Conservation (phyloP, 768 basidiomycete genomes). For the Kwoniella bestiolae region DNA sequence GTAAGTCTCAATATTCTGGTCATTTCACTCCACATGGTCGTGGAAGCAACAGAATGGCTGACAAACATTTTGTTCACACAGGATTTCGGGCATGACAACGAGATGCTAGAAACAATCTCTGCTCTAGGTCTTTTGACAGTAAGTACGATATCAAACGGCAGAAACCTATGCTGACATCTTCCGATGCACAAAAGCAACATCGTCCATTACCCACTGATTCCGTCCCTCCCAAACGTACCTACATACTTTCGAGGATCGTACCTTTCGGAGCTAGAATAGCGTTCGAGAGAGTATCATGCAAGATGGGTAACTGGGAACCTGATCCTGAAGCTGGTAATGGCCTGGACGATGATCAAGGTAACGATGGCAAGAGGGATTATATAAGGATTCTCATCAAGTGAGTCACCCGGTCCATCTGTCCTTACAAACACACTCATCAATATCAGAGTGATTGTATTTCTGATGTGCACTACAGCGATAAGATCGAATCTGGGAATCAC, state of each 20-base stretch:
- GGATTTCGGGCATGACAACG: slow-evolving; percentile 86
- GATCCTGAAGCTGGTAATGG: slow-evolving; percentile 34
- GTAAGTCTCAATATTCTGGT: slow-evolving; percentile 24
- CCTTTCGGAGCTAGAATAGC: slow-evolving; percentile 78
- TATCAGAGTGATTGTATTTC: neutral
- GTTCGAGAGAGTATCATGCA: slow-evolving; percentile 66
- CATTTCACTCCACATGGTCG: slow-evolving; percentile 35
- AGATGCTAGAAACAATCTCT: slow-evolving; percentile 76
- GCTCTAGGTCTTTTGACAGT: slow-evolving; percentile 66
- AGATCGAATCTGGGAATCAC: slow-evolving; percentile 44
- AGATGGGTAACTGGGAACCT: slow-evolving; percentile 51
- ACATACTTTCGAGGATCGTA: slow-evolving; percentile 61
- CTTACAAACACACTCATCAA: neutral
- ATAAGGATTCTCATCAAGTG: slow-evolving; percentile 76
- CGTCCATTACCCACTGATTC: slow-evolving; percentile 31
- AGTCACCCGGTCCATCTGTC: slow-evolving; percentile 62
- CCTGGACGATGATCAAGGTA: slow-evolving; percentile 18
- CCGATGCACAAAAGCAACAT: slow-evolving; percentile 28
- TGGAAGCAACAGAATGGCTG: slow-evolving; percentile 59
- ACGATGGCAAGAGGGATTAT: slow-evolving; percentile 59
- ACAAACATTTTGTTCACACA: slow-evolving; percentile 61
- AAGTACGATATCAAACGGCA: neutral
- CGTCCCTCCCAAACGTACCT: slow-evolving; percentile 35
- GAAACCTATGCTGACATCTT: neutral
- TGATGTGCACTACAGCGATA: slow-evolving; percentile 50